phyloP scores from a whole-genome alignment of 169 alveolate genomes.

The Pseudocohnilembus persalinus region DNA sequence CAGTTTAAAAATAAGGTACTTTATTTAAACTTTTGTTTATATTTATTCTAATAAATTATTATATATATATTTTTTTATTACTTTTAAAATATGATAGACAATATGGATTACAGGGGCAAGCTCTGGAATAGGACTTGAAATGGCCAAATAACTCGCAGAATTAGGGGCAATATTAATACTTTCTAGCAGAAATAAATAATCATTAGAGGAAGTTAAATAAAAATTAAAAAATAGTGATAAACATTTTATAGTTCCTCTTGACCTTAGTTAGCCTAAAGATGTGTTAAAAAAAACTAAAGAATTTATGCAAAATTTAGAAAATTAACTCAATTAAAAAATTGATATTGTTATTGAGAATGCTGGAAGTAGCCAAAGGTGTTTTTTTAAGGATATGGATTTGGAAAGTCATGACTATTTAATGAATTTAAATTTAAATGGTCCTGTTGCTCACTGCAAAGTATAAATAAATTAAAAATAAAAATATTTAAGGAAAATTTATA shows the following conservation, averaged over 20 bases:
- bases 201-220: background rate
- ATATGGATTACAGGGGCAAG: background rate
- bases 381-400: background rate
- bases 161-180: background rate
- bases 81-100: background rate
- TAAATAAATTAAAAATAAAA: no score
- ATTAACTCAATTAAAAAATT: no score
- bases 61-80: no score
- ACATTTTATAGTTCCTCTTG: background rate
- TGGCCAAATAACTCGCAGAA: background rate
- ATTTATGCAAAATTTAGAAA: background rate
- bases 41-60: background rate
- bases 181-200: background rate
- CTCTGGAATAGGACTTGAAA: background rate
- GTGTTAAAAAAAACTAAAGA: background rate
- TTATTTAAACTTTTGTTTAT: no score
- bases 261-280: background rate
- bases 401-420: slow-evolving; percentile 22
- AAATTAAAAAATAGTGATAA: no score
- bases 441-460: slow-evolving; percentile 12
- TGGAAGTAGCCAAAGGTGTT: slow-evolving; percentile 4
- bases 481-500: no score
- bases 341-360: slow-evolving; percentile 22
- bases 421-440: slow-evolving; percentile 16
- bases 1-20: background rate